These are phyloP conservation scores for Talaromyces albobiverticillius DNA, from an alignment of 2,329 filamentous ascomycete genomes.

Conservation along the genomic window DNA sequence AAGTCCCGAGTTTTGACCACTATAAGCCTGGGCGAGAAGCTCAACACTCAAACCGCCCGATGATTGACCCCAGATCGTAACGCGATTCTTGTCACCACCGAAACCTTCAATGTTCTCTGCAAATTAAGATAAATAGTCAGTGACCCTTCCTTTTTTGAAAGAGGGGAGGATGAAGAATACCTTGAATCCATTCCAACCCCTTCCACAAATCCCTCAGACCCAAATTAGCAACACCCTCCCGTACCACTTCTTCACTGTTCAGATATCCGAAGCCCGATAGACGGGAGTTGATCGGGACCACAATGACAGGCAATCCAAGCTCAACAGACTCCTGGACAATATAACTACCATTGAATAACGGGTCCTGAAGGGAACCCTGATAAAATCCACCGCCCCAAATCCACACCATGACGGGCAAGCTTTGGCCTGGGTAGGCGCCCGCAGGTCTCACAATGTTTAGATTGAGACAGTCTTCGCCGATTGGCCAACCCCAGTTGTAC, in stretches of 20 bases:
- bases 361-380: slow-evolving; percentile 11
- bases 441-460: neutral
- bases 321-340: slow-evolving; percentile 58
- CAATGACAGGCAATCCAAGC: slow-evolving; percentile 40
- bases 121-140: neutral
- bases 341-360: slow-evolving; percentile 51
- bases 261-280: slow-evolving; percentile 59
- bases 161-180: neutral
- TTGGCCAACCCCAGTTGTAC: neutral
- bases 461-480: slow-evolving; percentile 11
- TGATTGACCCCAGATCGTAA: slow-evolving; percentile 76
- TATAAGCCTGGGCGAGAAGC: slow-evolving; percentile 71
- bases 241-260: neutral
- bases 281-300: slow-evolving; percentile 46
- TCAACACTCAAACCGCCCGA: slow-evolving; percentile 70
- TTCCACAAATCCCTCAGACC: slow-evolving; percentile 71
- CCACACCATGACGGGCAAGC: neutral
- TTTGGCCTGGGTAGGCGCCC: slow-evolving; percentile 8
- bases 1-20: slow-evolving; percentile 70
- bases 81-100: slow-evolving; percentile 75
- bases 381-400: slow-evolving; percentile 42
- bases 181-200: slow-evolving; percentile 67
- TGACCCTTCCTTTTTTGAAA: neutral
- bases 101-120: slow-evolving; percentile 72
- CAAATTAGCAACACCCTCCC: slow-evolving; percentile 52